Percentiles rank a stretch among this genome's conserved stretches.
These are phyloP conservation scores for Allium fistulosum DNA, from an alignment of 106 monocot species.

Conservation along the genomic window DNA sequence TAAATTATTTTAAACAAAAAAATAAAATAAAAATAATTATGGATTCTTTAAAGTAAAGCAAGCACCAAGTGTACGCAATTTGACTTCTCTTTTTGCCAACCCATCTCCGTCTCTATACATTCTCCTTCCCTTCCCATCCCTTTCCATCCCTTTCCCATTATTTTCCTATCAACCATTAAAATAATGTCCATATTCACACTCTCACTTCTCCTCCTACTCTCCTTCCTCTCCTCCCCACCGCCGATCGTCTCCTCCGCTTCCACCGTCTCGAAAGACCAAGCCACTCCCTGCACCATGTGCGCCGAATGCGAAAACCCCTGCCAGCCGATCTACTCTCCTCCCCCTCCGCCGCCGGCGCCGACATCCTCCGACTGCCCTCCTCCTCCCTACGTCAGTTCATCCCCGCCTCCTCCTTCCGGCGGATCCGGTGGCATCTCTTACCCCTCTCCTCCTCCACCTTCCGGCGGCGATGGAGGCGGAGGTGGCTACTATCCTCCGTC, in stretches of 20 bases:
- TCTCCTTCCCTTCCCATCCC: background rate
- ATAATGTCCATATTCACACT: background rate
- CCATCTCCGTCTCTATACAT: background rate
- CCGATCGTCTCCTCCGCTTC: background rate
- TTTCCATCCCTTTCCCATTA: background rate
- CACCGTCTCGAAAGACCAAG: constrained; percentile 21
- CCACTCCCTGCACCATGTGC: constrained; percentile 75
- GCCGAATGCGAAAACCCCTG: constrained; percentile 86
- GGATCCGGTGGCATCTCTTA: constrained; percentile 2
- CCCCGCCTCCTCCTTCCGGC: constrained; percentile 8
- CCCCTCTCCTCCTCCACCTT: constrained; percentile 28
- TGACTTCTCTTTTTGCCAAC: background rate
- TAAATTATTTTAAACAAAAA: no score
- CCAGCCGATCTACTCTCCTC: constrained; percentile 26
- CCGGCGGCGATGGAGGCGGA: background rate
- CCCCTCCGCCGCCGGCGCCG: constrained; percentile 38
- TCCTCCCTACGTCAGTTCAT: constrained; percentile 16
- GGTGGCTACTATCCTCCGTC: background rate
- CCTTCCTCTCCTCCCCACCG: constrained; percentile 7
- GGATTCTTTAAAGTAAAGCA: background rate
- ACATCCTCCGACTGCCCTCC: constrained; percentile 21
- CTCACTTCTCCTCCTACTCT: constrained; percentile 6
- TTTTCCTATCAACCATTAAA: background rate
- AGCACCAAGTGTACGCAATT: background rate
- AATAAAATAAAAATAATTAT: background rate